Evolutionary conservation across 2,329 filamentous ascomycete genomes (phyloP).

Genomic region (Septoria petroselini): DNA sequence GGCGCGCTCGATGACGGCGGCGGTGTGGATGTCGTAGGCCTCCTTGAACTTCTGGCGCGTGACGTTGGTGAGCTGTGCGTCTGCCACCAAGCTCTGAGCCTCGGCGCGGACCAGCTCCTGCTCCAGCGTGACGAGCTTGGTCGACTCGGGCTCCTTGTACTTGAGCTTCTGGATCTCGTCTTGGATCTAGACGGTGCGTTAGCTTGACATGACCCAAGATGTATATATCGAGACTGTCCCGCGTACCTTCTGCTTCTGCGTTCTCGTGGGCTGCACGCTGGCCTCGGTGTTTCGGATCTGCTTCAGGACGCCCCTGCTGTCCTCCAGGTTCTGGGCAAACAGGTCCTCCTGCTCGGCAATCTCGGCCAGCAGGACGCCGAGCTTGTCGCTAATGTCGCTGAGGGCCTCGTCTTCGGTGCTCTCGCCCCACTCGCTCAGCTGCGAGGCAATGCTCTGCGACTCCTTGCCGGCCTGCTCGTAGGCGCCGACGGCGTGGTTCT

Average conservation of each 20-base stretch:
- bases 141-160: conserved; percentile 83
- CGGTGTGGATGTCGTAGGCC: conserved; percentile 83
- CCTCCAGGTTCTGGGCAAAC: conserved; percentile 83
- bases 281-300: conserved; percentile 92
- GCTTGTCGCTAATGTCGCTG: conserved; percentile 89
- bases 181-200: conserved; percentile 54
- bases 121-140: conserved; percentile 78
- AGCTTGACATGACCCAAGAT: conserved; percentile 1
- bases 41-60: conserved; percentile 96
- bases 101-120: conserved; percentile 95
- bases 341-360: conserved; percentile 89
- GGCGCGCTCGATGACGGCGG: conserved; percentile 87
- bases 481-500: conserved; percentile 81
- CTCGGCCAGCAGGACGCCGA: conserved; percentile 87
- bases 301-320: conserved; percentile 79
- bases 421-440: conserved; percentile 96
- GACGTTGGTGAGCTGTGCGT: conserved; percentile 93
- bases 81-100: conserved; percentile 91
- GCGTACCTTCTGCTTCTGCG: conserved; percentile 71
- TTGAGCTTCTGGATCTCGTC: conserved; percentile 93
- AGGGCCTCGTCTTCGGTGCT: conserved; percentile 81
- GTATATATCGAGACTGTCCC: no score
- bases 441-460: conserved; percentile 77
- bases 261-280: conserved; percentile 88
- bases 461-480: conserved; percentile 84